phyloP scores from a whole-genome alignment of 805 yeast species.

The Starmerella bombi region DNA sequence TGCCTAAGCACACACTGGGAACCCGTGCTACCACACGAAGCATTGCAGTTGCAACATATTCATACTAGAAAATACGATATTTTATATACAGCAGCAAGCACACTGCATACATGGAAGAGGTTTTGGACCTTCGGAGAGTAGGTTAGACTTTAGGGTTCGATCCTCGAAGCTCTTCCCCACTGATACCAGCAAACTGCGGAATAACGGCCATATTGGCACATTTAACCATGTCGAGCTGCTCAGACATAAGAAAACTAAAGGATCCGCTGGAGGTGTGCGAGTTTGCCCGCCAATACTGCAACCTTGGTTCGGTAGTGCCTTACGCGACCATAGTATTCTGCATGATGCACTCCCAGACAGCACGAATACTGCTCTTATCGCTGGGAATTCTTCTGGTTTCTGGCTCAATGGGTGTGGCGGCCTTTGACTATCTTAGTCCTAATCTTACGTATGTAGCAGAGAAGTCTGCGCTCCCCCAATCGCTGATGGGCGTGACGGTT shows the following conservation, averaged over 20 bases:
- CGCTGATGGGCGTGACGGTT: constrained; percentile 72
- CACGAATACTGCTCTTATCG: not conserved
- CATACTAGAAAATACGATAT: too few relatives aligned
- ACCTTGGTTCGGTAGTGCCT: constrained; percentile 5
- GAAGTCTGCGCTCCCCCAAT: constrained; percentile 51
- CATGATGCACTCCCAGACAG: not conserved
- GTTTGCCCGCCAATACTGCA: constrained; percentile 6
- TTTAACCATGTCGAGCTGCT: constrained; percentile 3
- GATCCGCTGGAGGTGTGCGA: constrained; percentile 9
- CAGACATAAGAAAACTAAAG: not conserved
- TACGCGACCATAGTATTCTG: constrained; percentile 9
- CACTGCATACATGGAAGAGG: too few relatives aligned
- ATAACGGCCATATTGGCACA: too few relatives aligned
- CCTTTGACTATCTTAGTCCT: constrained; percentile 73
- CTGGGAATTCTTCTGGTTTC: constrained; percentile 35
- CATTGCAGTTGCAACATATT: too few relatives aligned
- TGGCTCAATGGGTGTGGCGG: constrained; percentile 57
- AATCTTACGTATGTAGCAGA: constrained; percentile 56
- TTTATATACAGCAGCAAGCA: too few relatives aligned
- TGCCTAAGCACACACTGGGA: too few relatives aligned
- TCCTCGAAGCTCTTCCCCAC: too few relatives aligned
- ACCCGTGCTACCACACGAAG: too few relatives aligned
- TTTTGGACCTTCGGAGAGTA: too few relatives aligned
- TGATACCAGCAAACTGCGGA: too few relatives aligned
- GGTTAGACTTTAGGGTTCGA: too few relatives aligned